Evolutionary conservation across 306 rosid genomes (phyloP).

Genomic region (Malus asiatica): DNA sequence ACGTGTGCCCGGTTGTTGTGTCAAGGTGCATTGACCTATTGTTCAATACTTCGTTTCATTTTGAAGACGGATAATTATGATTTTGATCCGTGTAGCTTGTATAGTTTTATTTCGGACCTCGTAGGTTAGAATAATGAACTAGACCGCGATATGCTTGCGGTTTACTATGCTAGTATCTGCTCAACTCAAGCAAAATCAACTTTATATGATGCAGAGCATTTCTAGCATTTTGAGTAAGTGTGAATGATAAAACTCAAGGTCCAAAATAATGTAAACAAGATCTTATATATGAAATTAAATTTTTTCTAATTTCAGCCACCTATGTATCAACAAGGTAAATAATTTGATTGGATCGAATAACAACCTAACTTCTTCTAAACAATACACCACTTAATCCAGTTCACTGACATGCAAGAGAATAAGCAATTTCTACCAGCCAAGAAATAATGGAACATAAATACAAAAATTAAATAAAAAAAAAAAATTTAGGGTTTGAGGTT

Average conservation of each 20-base stretch:
- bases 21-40: neutral
- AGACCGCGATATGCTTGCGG: neutral
- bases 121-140: too few species aligned
- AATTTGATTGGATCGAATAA: neutral
- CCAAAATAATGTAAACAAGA: neutral
- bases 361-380: neutral
- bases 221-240: neutral
- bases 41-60: neutral
- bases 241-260: neutral
- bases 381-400: neutral
- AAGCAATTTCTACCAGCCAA: neutral
- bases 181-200: too few species aligned
- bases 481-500: constrained; percentile 13
- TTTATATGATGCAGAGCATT: neutral
- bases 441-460: neutral
- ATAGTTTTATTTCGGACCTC: neutral
- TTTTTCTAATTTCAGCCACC: neutral
- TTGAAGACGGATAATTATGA: neutral
- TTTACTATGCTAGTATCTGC: too few species aligned
- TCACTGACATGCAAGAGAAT: neutral
- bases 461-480: neutral
- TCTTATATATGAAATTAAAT: neutral
- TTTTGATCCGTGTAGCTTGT: neutral
- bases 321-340: neutral
- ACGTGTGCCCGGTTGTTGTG: neutral